Evolutionary conservation across 2,329 filamentous ascomycete genomes (phyloP).

Genomic region (Septoria linicola): DNA sequence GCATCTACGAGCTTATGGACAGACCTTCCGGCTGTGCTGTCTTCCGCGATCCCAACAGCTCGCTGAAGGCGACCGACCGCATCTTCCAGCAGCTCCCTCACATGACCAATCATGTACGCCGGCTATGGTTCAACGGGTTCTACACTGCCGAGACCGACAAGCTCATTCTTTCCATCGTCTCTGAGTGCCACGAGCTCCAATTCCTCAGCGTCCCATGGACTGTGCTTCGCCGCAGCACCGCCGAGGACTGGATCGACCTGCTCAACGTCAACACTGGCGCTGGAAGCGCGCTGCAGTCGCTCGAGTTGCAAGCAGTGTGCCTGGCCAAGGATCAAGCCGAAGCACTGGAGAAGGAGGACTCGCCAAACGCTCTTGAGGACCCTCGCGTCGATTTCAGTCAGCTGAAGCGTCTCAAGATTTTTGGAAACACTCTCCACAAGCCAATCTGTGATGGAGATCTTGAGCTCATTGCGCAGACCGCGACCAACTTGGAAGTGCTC

Average conservation of each 20-base stretch:
- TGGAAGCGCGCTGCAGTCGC: conserved; percentile 48
- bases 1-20: conserved; percentile 51
- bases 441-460: conserved; percentile 53
- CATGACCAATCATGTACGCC: conserved; percentile 51
- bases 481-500: conserved; percentile 52
- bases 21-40: conserved; percentile 49
- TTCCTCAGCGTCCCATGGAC: conserved; percentile 56
- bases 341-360: conserved; percentile 41
- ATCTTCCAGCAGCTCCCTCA: conserved; percentile 48
- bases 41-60: conserved; percentile 54
- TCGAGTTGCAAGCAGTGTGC: conserved; percentile 54
- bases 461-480: conserved; percentile 51
- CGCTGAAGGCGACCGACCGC: conserved; percentile 48
- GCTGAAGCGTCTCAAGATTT: conserved; percentile 54
- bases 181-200: conserved; percentile 49
- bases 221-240: conserved; percentile 50
- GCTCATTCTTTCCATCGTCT: conserved; percentile 50
- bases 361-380: conserved; percentile 44
- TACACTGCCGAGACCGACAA: conserved; percentile 52
- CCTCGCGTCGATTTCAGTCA: conserved; percentile 49
- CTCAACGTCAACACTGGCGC: conserved; percentile 43
- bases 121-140: conserved; percentile 57
- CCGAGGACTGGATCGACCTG: conserved; percentile 50
- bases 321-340: conserved; percentile 48
- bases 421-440: conserved; percentile 55